Evolutionary conservation across 768 basidiomycete species (phyloP), one percentile per base, ranked within the genome.

Genomic region (Kwoniella sp.): DNA sequence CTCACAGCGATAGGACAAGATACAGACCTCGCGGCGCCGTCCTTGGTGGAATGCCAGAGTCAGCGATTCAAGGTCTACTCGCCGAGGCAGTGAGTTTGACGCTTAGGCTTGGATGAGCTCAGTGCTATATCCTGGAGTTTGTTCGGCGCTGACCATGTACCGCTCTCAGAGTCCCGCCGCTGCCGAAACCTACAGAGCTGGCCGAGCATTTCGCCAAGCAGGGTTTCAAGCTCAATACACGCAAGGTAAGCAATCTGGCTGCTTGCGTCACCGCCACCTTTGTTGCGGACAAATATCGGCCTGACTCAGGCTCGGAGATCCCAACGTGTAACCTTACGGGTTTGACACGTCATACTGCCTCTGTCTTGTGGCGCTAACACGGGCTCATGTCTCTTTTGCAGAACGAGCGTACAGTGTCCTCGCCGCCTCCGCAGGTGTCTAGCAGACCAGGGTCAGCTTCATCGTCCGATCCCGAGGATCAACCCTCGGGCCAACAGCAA

Each of bases 161-260:
- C 23, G 6, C 5, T 27, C n/a, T 32, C 40, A 70, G 69, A 20
- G 67, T 65, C 22, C 69, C 69, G n/a, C 65, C 65, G 5, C 19
- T 67, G 20, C 69, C 69, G 0, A 62, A 63, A 46, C 57, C 60
- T 7, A 67, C 65, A 11, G 59, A 54, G 22, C 32, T 70, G 27
- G 57, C 65, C 4, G 69, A 70, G 38, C 69, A 70, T 37, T 70
- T 70, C 45, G 54, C 48, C 20, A 46, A 51, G 17, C 60, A 60
- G 27, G 69, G 69, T 1, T 70, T 67, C 63, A 70, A 70, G 39
- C 56, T 70, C 14, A 70, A 67, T 37, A 61, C 65, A 3, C 59
- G 69, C 6, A 70, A 70, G 50, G 65, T 66, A 27, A 55, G 64
- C 38, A 14, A 11, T 17, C 20, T 42, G 5, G 29, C 14, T 33